Base-by-base conservation (phyloP, 2,329 filamentous ascomycete species). In the Claviceps africana region DNA sequence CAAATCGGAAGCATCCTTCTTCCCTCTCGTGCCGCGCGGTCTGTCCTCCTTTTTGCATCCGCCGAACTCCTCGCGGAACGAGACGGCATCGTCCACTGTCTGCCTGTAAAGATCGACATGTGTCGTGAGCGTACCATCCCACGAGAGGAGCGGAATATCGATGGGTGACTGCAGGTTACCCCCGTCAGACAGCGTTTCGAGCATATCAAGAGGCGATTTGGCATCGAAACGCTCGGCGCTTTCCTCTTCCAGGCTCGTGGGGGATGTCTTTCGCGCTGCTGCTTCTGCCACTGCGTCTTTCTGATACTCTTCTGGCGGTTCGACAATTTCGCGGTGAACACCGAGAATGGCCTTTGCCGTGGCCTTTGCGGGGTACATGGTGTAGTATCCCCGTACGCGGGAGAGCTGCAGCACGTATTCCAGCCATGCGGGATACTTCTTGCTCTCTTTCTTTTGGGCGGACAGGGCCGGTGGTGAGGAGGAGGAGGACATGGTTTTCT, bases 351-450 rank as follows among this genome's bases (percentile, higher is more conserved):
- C 71, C 22, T 59, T 71, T 40, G 63, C 75, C 48, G 65, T 76
- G 56, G 69, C 67, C 21, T 78, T 72, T 39, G 81, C 79, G 0
- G 91, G 91, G 61, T 95, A 95, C 1, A 95, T 67, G 51, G 87
- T 81, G 59, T 78, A 81, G 67, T 94, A 95, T 13, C 86, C 87
- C 30, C 86, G 78, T 3, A 82, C 78, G 13, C 85, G 80, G 56
- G 86, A 85, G 17, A 96, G 75, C 61, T 88, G 83, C 39, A 93
- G 72, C 53, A 86, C 73, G 58, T 88, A 83, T 66, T 94, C 86
- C 52, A 88, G 74, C 83, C 88, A 93, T 0, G 85, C 76, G 0
- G 88, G 87, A 50, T 83, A 80, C 11, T 72, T 77, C 56, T 81
- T 82, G 48, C 81, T 81, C n/a, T 89, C 74, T 11, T 75, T 57